Conservation (phyloP, 208 protist species). For the Acanthamoeba comandoni region DNA sequence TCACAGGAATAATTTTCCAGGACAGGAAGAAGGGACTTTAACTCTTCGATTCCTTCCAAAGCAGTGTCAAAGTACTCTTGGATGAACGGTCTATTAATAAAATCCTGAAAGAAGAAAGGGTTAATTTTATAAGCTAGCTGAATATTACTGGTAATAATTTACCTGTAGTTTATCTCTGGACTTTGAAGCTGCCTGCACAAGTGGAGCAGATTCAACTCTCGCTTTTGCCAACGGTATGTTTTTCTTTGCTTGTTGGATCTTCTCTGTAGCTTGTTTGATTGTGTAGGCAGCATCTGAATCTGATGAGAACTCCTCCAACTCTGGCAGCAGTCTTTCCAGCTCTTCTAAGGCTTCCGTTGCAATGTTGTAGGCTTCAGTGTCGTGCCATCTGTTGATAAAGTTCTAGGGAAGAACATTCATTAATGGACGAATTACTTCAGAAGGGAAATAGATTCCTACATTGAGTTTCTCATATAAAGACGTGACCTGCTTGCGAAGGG, state of each 20-base stretch:
- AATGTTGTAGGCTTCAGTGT: conserved; percentile 25
- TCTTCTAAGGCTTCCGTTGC: conserved; percentile 38
- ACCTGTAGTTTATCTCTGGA: too few species aligned
- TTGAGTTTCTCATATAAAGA: neutral
- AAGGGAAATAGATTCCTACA: too few species aligned
- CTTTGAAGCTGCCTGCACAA: too few species aligned
- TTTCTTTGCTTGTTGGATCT: too few species aligned
- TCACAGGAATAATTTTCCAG: conserved; percentile 31
- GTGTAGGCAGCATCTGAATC: too few species aligned
- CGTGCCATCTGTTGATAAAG: conserved; percentile 63
- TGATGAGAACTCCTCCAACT: conserved; percentile 11
- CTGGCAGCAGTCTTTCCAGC: conserved; percentile 39
- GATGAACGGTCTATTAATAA: neutral
- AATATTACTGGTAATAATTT: too few species aligned
- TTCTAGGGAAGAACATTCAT: neutral
- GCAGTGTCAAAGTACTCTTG: conserved; percentile 39
- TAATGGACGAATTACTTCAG: too few species aligned
- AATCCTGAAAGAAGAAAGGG: conserved; percentile 2
- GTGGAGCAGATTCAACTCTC: too few species aligned
- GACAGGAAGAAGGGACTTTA: neutral
- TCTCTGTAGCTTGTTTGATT: too few species aligned
- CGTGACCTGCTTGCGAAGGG: conserved; percentile 1
- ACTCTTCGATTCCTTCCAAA: conserved; percentile 53
- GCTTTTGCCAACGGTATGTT: too few species aligned
- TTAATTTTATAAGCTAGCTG: too few species aligned